Conservation (phyloP, 768 basidiomycete genomes). For the Lactarius akahatsu region DNA sequence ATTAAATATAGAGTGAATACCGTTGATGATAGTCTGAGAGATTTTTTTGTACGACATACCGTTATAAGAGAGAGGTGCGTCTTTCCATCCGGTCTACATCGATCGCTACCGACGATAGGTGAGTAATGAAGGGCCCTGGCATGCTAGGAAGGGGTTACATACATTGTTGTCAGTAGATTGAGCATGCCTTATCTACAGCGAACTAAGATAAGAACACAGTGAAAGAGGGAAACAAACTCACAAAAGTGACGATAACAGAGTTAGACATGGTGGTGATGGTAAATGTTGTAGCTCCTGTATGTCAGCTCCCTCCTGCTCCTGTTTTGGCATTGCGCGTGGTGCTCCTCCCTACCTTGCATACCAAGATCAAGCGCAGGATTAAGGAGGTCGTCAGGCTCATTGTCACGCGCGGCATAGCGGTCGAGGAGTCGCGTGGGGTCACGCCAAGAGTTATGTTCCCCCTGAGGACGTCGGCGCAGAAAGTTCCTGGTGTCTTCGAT, state of each 20-base stretch:
- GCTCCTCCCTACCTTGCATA: too few relatives aligned
- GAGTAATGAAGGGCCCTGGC: background rate
- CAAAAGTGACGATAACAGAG: slow-evolving; percentile 34
- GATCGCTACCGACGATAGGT: slow-evolving; percentile 33
- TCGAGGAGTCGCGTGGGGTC: too few relatives aligned
- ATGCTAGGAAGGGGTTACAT: slow-evolving; percentile 26
- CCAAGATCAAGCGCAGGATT: too few relatives aligned
- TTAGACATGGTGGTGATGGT: background rate
- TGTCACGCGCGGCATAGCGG: too few relatives aligned
- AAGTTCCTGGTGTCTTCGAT: too few relatives aligned
- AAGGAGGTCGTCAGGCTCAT: too few relatives aligned
- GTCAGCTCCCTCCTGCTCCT: too few relatives aligned
- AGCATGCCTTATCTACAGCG: slow-evolving; percentile 63
- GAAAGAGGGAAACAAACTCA: slow-evolving; percentile 21
- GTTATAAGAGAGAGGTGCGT: slow-evolving; percentile 69
- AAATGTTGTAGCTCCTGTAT: too few relatives aligned
- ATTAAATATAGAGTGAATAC: background rate
- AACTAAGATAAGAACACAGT: background rate
- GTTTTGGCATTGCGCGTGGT: too few relatives aligned
- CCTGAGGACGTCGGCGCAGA: too few relatives aligned
- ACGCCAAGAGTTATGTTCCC: too few relatives aligned
- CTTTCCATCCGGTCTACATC: slow-evolving; percentile 75
- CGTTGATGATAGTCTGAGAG: background rate
- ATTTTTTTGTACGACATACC: slow-evolving; percentile 41
- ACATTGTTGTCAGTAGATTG: slow-evolving; percentile 78